phyloP scores from a whole-genome alignment of 2,329 filamentous ascomycete genomes.

The Fusarium scirpi region DNA sequence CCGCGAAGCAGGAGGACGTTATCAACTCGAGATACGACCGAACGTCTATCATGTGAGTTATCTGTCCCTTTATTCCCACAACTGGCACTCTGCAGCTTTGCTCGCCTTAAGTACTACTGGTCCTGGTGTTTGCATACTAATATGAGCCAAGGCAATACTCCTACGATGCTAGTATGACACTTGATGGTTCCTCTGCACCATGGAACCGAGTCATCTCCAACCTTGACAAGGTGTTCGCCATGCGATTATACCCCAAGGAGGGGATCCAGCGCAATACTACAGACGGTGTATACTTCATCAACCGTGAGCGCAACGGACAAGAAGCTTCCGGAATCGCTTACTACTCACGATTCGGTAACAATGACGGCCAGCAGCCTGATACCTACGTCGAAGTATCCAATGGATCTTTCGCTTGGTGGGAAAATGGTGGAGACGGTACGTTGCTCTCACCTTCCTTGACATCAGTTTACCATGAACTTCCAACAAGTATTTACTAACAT shows the following conservation, averaged over 20 bases:
- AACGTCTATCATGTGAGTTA: background rate
- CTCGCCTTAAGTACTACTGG: no score
- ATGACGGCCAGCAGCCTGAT: background rate
- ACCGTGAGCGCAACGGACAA: background rate
- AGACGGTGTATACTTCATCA: background rate
- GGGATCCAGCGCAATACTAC: background rate
- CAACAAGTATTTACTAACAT: background rate
- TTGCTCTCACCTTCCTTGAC: background rate
- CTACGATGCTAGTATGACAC: background rate
- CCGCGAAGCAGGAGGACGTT: background rate
- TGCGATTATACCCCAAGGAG: background rate
- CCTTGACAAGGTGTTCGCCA: background rate
- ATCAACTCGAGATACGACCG: background rate
- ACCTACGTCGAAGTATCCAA: background rate
- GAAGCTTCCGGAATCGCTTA: background rate
- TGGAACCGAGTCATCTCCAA: constrained; percentile 1
- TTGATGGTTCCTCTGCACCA: background rate
- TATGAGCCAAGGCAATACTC: background rate
- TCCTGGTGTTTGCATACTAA: background rate
- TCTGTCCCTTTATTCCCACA: no score
- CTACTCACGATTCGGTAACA: background rate
- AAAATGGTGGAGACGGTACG: background rate
- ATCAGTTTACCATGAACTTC: background rate
- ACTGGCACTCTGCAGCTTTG: no score
- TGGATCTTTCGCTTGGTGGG: background rate